Conservation (phyloP, 2,329 filamentous ascomycete genomes). For the Tolypocladium endophyticum region DNA sequence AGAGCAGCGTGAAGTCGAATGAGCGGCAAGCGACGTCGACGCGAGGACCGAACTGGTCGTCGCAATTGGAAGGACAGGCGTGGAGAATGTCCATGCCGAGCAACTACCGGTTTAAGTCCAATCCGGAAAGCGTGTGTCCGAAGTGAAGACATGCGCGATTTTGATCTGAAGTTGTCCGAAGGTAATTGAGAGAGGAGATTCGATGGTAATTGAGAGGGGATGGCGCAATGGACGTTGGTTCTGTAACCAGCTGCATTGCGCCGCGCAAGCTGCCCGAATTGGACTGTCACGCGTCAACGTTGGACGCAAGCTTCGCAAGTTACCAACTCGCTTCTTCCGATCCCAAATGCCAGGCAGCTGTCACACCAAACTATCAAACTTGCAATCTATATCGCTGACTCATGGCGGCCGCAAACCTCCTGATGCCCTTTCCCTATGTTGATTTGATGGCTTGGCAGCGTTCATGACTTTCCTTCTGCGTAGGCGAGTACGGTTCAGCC, state of each 20-base stretch:
- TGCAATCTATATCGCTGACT: background rate
- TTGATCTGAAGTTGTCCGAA: background rate
- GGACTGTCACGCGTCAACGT: background rate
- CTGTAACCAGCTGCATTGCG: background rate
- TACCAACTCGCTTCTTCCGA: background rate
- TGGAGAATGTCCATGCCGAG: background rate
- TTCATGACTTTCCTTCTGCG: background rate
- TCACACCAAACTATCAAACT: background rate
- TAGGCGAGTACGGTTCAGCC: background rate
- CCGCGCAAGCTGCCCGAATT: background rate
- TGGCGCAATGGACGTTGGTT: background rate
- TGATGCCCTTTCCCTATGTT: too few relatives aligned
- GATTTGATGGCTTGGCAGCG: background rate
- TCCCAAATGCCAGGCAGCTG: background rate
- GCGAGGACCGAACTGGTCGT: background rate
- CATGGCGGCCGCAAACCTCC: background rate
- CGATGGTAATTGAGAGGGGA: too few relatives aligned
- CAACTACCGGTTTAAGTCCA: too few relatives aligned
- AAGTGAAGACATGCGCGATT: background rate
- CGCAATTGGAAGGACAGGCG: background rate
- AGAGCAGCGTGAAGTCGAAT: conserved; percentile 1
- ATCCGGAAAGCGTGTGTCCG: background rate
- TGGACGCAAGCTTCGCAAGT: background rate
- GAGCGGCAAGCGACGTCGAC: background rate
- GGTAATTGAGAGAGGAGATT: background rate